phyloP scores from a whole-genome alignment of 805 yeast genomes.

The Starmerella vaccinii region DNA sequence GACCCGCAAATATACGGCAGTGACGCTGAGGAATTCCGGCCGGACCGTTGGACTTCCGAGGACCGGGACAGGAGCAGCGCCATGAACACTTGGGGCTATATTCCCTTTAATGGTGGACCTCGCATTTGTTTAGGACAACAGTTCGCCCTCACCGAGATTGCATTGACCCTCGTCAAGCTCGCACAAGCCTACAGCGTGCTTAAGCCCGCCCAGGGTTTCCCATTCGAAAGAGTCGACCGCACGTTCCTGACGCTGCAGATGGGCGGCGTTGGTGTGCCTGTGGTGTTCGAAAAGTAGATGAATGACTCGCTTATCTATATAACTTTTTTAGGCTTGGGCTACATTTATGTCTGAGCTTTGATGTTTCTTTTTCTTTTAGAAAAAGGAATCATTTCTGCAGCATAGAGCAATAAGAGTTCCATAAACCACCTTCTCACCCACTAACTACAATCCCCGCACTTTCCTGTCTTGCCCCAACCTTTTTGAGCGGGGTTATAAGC shows the following conservation, averaged over 20 bases:
- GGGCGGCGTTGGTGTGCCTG: constrained; percentile 9
- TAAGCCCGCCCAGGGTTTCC: constrained; percentile 11
- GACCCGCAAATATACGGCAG: constrained; percentile 33
- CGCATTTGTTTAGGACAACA: constrained; percentile 44
- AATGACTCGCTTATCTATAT: background rate
- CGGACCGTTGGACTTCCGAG: constrained; percentile 39
- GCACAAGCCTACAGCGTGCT: constrained; percentile 27
- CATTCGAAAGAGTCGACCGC: background rate
- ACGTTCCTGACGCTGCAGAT: constrained; percentile 5
- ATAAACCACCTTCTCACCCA: no score
- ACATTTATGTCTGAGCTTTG: no score
- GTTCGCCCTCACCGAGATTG: constrained; percentile 41
- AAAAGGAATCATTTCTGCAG: no score
- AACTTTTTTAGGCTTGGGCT: no score
- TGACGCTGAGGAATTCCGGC: constrained; percentile 35
- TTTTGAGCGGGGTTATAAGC: no score
- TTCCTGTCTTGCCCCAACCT: no score
- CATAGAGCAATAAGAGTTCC: no score
- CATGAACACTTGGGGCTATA: constrained; percentile 37
- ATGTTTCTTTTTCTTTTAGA: no score
- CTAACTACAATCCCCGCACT: no score
- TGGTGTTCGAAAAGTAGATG: background rate
- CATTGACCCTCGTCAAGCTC: constrained; percentile 36
- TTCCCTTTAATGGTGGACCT: constrained; percentile 44
- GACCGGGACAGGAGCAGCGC: constrained; percentile 21